phyloP scores from a whole-genome alignment of 352 stramenopile species.

The Globisporangium canariense region DNA sequence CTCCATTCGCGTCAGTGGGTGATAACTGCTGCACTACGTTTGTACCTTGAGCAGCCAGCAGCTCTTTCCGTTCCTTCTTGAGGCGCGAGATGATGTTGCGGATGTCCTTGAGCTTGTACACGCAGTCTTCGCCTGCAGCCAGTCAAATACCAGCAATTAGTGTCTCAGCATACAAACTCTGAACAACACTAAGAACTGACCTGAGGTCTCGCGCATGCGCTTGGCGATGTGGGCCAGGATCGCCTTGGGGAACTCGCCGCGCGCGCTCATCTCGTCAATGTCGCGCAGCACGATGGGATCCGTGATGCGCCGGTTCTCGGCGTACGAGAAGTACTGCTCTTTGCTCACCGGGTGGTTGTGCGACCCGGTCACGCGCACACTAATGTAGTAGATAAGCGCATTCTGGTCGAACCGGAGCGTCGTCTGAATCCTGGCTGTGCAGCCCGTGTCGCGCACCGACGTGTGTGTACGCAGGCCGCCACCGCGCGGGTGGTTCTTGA shows the following conservation, averaged over 20 bases:
- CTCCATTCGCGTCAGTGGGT: neutral
- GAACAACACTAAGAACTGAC: neutral
- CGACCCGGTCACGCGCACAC: neutral
- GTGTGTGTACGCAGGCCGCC: conserved; percentile 64
- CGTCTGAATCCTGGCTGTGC: conserved; percentile 5
- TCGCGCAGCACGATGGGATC: conserved; percentile 5
- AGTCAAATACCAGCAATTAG: neutral
- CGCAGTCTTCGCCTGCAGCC: conserved; percentile 5
- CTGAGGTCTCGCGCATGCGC: conserved; percentile 8
- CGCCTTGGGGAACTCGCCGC: conserved; percentile 10
- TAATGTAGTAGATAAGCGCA: neutral
- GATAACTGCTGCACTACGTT: neutral
- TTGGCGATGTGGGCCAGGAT: conserved; percentile 5
- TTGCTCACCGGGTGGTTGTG: conserved; percentile 11
- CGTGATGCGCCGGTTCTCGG: conserved; percentile 8
- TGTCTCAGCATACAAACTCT: too few relatives aligned
- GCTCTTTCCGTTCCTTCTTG: conserved; percentile 7
- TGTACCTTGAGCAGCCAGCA: neutral
- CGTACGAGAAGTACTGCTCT: conserved; percentile 10
- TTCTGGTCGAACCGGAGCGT: conserved; percentile 2
- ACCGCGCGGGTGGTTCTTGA: conserved; percentile 58
- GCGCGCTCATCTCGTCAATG: conserved; percentile 8
- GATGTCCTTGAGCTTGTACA: conserved; percentile 15
- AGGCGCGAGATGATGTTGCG: conserved; percentile 10
- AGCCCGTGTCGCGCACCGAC: conserved; percentile 44